These are phyloP conservation scores for Trichoderma breve DNA, from an alignment of 2,329 filamentous ascomycete genomes.

Conservation along the genomic window DNA sequence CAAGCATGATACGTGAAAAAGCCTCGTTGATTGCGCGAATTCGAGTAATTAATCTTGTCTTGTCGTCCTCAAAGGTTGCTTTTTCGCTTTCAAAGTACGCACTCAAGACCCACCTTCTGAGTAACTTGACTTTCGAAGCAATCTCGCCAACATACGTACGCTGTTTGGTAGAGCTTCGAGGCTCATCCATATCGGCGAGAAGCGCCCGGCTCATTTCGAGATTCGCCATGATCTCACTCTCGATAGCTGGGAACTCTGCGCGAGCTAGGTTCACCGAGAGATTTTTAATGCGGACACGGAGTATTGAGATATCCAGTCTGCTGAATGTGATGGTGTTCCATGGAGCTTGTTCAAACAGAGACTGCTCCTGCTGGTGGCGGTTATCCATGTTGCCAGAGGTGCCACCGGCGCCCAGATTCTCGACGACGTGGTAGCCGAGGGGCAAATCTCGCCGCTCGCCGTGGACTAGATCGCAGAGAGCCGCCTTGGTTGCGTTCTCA, in stretches of 20 bases:
- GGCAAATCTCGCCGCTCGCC: slow-evolving; percentile 42
- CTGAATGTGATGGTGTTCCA: slow-evolving; percentile 36
- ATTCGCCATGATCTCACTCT: slow-evolving; percentile 28
- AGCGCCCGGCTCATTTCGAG: slow-evolving; percentile 20
- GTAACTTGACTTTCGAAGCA: too few species aligned
- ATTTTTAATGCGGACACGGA: slow-evolving; percentile 36
- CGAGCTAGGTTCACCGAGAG: slow-evolving; percentile 44
- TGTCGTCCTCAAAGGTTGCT: too few species aligned
- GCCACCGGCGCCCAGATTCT: slow-evolving; percentile 48
- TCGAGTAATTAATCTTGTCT: slow-evolving; percentile 40
- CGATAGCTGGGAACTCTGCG: slow-evolving; percentile 38
- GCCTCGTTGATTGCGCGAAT: slow-evolving; percentile 39
- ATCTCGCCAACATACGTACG: slow-evolving; percentile 36
- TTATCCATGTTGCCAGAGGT: slow-evolving; percentile 30
- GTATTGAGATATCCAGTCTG: slow-evolving; percentile 35
- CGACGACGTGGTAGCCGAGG: slow-evolving; percentile 50
- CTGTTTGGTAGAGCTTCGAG: slow-evolving; percentile 27
- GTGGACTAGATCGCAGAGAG: slow-evolving; percentile 41
- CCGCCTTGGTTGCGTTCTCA: slow-evolving; percentile 39
- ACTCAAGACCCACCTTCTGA: too few species aligned
- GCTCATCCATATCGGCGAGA: slow-evolving; percentile 31
- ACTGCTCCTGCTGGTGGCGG: slow-evolving; percentile 34
- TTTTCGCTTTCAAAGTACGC: too few species aligned
- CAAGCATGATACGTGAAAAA: slow-evolving; percentile 33
- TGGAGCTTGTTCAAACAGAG: slow-evolving; percentile 37